Evolutionary conservation across 2,329 filamentous ascomycete genomes (phyloP), one percentile per base, ranked within the genome.

Genomic region (Neoascochyta sp.): DNA sequence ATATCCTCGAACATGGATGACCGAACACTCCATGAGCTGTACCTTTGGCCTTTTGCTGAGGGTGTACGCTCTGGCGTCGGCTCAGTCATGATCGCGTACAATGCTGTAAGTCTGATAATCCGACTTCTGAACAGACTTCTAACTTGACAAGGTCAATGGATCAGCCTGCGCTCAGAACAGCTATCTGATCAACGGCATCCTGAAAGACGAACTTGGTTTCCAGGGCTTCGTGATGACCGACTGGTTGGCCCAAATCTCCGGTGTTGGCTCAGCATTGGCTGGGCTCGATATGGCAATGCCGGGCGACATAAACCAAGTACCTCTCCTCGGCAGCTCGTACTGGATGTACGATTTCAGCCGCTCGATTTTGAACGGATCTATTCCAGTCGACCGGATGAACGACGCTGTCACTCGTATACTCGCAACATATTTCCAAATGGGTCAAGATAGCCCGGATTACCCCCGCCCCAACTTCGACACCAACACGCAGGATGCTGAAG

Each of bases 161-260:
- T 65, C 60, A 4, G 78, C 79, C 2, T 86, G 82, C 52, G 54
- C 72, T 47, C 76, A 83, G 33, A 88, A 94, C 60, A 83, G 81
- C 44, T 86, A 90, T 54, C 66, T 92, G 3, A 73, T 93, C 41
- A 94, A 92, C 50, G 81, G 81, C 0, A 71, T 93, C n/a, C 65
- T 93, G 25, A 93, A 93, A 53, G 85, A 90, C 36, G 86, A 93
- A 57, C 71, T 92, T 4, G 86, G 86, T 7, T 93, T 94, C 52
- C 84, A 92, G 57, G 87, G 86, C 0, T 89, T 87, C 33, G 79
- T 90, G n/a, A 85, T 92, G 73, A 82, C 80, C 1, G 89, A 95
- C 58, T 94, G 88, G 88, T 70, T 92, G 3, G 85, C 85, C 1
- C 87, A 94, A 54, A 78, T 86, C 40, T 82, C 82, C 7, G 89